Conservation (phyloP, 176 grass and related monocot genomes). For the Metroxylon sagu region DNA sequence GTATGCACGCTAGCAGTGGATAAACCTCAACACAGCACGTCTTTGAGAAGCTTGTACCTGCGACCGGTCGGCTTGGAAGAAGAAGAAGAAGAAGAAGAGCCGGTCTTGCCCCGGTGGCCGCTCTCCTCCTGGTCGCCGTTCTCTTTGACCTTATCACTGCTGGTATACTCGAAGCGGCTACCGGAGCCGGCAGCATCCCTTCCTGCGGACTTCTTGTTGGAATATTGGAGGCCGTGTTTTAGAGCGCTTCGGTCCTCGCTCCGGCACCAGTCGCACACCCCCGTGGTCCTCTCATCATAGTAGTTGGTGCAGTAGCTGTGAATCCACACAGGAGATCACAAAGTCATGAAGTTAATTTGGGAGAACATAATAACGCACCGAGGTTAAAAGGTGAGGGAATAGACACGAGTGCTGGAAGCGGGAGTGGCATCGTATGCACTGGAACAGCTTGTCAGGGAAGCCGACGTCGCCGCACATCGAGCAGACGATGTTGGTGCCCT, state of each 20-base stretch:
- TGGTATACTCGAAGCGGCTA: not conserved
- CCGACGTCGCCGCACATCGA: conserved; percentile 98
- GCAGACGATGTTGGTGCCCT: conserved; percentile 38
- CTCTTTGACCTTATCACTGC: conserved; percentile 21
- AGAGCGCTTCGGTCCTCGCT: conserved; percentile 36
- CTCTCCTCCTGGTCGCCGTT: conserved; percentile 16
- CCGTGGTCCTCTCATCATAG: conserved; percentile 44
- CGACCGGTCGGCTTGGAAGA: conserved; percentile 57
- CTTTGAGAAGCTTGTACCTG: conserved; percentile 99
- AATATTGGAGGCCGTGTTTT: conserved; percentile 18
- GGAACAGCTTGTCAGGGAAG: conserved; percentile 97
- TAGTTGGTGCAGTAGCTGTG: conserved; percentile 95
- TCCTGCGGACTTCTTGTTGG: conserved; percentile 16
- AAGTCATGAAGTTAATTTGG: not conserved
- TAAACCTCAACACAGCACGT: conserved; percentile 61
- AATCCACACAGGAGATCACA: not conserved
- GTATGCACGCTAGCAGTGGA: not conserved
- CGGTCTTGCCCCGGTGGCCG: conserved; percentile 16
- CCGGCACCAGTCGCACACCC: conserved; percentile 87
- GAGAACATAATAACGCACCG: not conserved
- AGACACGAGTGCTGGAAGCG: conserved; percentile 93
- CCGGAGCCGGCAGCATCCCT: not conserved
- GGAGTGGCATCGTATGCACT: conserved; percentile 59
- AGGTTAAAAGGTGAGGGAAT: not conserved
- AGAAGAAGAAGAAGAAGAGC: conserved; percentile 13